These are phyloP conservation scores for Neolecta irregularis DNA, from an alignment of 1,139 yeast genomes.

Conservation along the genomic window DNA sequence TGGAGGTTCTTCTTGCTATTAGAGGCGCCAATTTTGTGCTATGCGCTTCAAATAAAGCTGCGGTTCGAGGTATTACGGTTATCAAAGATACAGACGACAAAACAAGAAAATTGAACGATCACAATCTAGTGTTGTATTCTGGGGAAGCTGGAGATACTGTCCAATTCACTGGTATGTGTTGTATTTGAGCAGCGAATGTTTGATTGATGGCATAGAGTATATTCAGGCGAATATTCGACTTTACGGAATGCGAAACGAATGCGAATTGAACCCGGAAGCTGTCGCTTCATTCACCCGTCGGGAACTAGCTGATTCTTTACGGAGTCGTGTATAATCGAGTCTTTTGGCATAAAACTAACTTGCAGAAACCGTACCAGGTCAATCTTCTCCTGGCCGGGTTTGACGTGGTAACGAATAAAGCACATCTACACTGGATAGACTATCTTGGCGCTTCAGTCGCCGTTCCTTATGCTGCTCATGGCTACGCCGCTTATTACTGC, in stretches of 20 bases:
- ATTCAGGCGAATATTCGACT: constrained; percentile 76
- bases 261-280: constrained; percentile 68
- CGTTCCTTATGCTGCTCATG: constrained; percentile 92
- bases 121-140: constrained; percentile 71
- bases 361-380: constrained; percentile 79
- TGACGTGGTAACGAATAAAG: constrained; percentile 45
- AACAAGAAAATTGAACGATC: constrained; percentile 61
- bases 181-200: background rate
- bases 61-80: constrained; percentile 83
- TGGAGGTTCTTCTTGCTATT: background rate
- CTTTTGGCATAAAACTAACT: background rate
- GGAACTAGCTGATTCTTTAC: constrained; percentile 69
- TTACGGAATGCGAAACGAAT: constrained; percentile 71
- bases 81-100: constrained; percentile 79
- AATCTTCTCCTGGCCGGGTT: constrained; percentile 78
- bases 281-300: constrained; percentile 80
- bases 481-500: constrained; percentile 90
- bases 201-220: constrained; percentile 1
- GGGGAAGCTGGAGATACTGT: constrained; percentile 93
- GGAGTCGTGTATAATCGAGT: constrained; percentile 41
- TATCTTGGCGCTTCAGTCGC: constrained; percentile 84
- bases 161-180: constrained; percentile 1
- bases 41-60: constrained; percentile 77
- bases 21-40: constrained; percentile 12
- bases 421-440: constrained; percentile 79